Evolutionary conservation across 805 yeast genomes (phyloP).

Genomic region (Zygotorulaspora florentina): DNA sequence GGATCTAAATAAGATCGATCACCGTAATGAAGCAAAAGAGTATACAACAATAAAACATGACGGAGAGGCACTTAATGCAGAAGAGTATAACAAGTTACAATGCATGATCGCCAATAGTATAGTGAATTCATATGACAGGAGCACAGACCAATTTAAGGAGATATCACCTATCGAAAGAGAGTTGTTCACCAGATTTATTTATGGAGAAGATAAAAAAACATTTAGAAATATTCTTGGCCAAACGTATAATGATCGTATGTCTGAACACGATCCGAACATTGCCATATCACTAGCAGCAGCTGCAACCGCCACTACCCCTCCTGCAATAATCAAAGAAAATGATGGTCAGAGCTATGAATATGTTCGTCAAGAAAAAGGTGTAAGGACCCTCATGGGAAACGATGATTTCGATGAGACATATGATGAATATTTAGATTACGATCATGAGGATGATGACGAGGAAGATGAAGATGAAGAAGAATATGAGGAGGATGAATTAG

Average conservation of each 20-base stretch:
- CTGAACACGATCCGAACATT: constrained; percentile 21
- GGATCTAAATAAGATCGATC: constrained; percentile 12
- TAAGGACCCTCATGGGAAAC: constrained; percentile 19
- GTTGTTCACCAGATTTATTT: constrained; percentile 31
- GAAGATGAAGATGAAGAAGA: constrained; percentile 28
- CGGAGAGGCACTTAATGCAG: constrained; percentile 29
- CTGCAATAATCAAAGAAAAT: constrained; percentile 15
- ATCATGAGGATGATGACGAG: constrained; percentile 33
- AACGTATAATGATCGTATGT: constrained; percentile 28
- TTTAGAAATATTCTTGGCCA: constrained; percentile 30
- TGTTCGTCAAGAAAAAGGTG: constrained; percentile 22
- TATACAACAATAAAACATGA: constrained; percentile 30
- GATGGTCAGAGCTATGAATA: constrained; percentile 29
- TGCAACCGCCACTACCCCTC: constrained; percentile 25
- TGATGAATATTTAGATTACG: constrained; percentile 32
- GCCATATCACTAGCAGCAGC: constrained; percentile 29
- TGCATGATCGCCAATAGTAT: constrained; percentile 32
- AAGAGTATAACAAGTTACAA: constrained; percentile 31
- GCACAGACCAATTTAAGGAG: constrained; percentile 25
- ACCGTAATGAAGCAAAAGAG: constrained; percentile 22
- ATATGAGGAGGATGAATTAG: constrained; percentile 24
- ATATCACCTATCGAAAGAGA: constrained; percentile 31
- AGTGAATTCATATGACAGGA: constrained; percentile 30
- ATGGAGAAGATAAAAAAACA: constrained; percentile 28
- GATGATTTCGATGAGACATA: constrained; percentile 22